phyloP scores from a whole-genome alignment of 164 flowering plant genomes.

The Malania oleifera region DNA sequence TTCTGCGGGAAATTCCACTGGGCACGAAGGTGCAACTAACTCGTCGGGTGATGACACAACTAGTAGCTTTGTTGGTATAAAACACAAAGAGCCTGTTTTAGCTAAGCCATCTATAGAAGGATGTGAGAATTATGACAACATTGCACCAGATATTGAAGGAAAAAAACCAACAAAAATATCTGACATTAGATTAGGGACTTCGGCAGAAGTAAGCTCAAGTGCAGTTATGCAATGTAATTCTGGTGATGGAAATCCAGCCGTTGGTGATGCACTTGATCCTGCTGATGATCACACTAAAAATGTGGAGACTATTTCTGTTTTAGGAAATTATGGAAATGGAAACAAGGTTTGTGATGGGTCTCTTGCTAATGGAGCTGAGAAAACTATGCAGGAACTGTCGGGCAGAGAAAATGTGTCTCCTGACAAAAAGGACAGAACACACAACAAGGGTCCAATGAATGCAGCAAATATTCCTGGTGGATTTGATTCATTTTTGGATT shows the following conservation, averaged over 20 bases:
- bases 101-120: conserved; percentile 16
- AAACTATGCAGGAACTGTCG: conserved; percentile 15
- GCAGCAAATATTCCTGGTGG: conserved; percentile 62
- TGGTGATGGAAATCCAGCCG: conserved; percentile 14
- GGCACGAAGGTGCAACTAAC: conserved; percentile 29
- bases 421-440: conserved; percentile 11
- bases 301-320: conserved; percentile 10
- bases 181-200: conserved; percentile 14
- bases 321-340: conserved; percentile 14
- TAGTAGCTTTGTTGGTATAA: conserved; percentile 21
- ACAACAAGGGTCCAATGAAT: conserved; percentile 61
- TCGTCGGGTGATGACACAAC: conserved; percentile 36
- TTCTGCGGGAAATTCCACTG: conserved; percentile 15
- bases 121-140: conserved; percentile 11
- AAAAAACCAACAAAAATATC: conserved; percentile 16
- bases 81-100: conserved; percentile 14
- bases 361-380: conserved; percentile 17
- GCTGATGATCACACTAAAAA: conserved; percentile 7
- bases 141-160: conserved; percentile 19
- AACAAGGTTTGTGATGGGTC: conserved; percentile 7
- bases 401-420: conserved; percentile 6
- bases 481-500: conserved; percentile 73
- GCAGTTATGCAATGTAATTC: conserved; percentile 12
- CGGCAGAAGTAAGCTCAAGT: conserved; percentile 19
- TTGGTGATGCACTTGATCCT: conserved; percentile 11